Percentiles rank a stretch among this genome's conserved stretches.
Evolutionary conservation across 768 basidiomycete genomes (phyloP).

Genomic region (Rhodotorula kratochvilovae): DNA sequence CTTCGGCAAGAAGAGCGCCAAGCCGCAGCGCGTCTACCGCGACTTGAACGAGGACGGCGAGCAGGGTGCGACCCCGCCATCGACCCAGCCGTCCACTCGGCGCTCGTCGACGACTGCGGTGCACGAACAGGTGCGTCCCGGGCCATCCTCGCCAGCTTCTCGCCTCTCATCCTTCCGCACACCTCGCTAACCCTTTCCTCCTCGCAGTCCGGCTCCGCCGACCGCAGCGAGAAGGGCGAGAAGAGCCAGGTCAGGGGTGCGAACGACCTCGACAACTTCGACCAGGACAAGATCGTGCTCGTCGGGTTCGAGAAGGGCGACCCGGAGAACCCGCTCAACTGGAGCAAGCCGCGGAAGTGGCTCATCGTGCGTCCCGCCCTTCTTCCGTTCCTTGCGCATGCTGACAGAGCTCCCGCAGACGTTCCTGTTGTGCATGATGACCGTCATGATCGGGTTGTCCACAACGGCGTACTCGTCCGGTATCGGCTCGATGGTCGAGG

Average conservation of each 20-base stretch:
- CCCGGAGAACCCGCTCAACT: slow-evolving; percentile 39
- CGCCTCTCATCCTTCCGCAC: too few relatives aligned
- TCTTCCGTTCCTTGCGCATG: too few relatives aligned
- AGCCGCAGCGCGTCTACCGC: not conserved
- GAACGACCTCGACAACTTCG: slow-evolving; percentile 1
- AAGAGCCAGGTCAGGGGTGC: not conserved
- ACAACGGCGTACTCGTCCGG: slow-evolving; percentile 39
- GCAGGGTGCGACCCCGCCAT: not conserved
- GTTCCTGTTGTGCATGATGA: slow-evolving; percentile 34
- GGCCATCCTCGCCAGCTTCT: too few relatives aligned
- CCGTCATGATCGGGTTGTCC: slow-evolving; percentile 36
- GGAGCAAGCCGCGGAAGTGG: slow-evolving; percentile 23
- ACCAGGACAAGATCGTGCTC: slow-evolving; percentile 35
- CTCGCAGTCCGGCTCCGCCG: not conserved
- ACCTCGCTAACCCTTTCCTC: not conserved
- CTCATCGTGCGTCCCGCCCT: slow-evolving; percentile 11
- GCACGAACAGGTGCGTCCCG: not conserved
- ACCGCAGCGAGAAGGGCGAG: slow-evolving; percentile 2
- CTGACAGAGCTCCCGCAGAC: slow-evolving; percentile 7
- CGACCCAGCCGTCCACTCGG: slow-evolving; percentile 19
- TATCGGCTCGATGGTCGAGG: slow-evolving; percentile 33
- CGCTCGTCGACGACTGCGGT: slow-evolving; percentile 29
- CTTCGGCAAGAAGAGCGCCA: slow-evolving; percentile 4
- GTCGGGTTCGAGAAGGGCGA: slow-evolving; percentile 41
- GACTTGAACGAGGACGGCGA: slow-evolving; percentile 18